phyloP scores from a whole-genome alignment of 306 rosid genomes.

The Ziziphus jujuba region DNA sequence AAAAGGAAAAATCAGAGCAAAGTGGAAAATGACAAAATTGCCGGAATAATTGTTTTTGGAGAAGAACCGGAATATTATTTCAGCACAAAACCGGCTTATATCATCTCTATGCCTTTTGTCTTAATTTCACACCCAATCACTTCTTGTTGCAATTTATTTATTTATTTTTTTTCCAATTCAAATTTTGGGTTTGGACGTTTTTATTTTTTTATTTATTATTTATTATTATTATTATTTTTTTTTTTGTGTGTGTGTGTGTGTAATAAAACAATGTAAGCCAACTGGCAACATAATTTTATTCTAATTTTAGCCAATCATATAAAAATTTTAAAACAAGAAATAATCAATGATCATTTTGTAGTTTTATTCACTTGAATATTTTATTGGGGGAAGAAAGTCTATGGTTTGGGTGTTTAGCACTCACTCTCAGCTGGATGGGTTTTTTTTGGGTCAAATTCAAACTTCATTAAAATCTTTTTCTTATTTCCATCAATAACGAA shows the following conservation, averaged over 20 bases:
- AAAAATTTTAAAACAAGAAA: background rate
- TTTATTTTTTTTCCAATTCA: too few relatives aligned
- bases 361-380: background rate
- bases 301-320: background rate
- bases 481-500: too few relatives aligned
- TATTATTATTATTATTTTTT: too few relatives aligned
- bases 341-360: background rate
- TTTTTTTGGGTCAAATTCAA: conserved; percentile 7
- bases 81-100: conserved; percentile 21
- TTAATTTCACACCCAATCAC: conserved; percentile 9
- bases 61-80: conserved; percentile 38
- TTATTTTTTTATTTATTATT: too few relatives aligned
- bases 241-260: too few relatives aligned
- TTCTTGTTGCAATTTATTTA: background rate
- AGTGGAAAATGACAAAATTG: conserved; percentile 30
- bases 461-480: too few relatives aligned
- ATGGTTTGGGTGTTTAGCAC: background rate
- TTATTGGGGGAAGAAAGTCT: background rate
- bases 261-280: too few relatives aligned
- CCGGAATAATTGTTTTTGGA: conserved; percentile 14
- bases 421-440: conserved; percentile 1
- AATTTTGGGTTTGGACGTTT: too few relatives aligned
- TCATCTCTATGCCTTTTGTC: background rate
- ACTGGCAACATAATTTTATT: background rate
- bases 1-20: too few relatives aligned